Conservation (phyloP, 208 protist genomes). For the Wallacemonas rigidus region DNA sequence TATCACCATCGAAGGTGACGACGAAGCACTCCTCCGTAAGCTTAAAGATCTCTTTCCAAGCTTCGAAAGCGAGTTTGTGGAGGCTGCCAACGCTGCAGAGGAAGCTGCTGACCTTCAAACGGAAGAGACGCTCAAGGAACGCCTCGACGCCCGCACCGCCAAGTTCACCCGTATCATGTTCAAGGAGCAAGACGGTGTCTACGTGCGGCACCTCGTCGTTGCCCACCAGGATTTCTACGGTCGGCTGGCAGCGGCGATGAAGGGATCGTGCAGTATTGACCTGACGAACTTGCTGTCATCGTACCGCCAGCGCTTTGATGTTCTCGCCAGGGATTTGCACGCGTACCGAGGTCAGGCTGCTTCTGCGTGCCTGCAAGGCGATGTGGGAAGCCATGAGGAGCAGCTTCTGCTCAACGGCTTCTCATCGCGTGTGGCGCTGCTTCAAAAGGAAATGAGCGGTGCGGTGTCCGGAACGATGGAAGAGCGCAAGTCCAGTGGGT, state of each 20-base stretch:
- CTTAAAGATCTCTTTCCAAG: constrained; percentile 93
- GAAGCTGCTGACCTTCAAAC: constrained; percentile 28
- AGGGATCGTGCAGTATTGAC: constrained; percentile 26
- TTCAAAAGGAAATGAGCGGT: constrained; percentile 27
- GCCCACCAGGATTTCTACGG: constrained; percentile 75
- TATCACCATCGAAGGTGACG: constrained; percentile 89
- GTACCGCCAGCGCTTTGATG: constrained; percentile 74
- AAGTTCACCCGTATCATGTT: constrained; percentile 79
- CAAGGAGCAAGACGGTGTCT: constrained; percentile 65
- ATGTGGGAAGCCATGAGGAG: constrained; percentile 34
- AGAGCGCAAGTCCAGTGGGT: constrained; percentile 53
- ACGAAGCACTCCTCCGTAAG: constrained; percentile 87
- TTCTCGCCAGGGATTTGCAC: constrained; percentile 57
- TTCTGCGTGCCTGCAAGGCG: constrained; percentile 12
- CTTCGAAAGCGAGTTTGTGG: constrained; percentile 91
- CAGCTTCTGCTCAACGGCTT: constrained; percentile 81
- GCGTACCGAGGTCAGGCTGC: constrained; percentile 14
- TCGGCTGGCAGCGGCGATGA: constrained; percentile 38
- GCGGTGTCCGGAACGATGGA: constrained; percentile 36
- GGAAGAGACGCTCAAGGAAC: constrained; percentile 27
- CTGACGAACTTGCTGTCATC: constrained; percentile 28
- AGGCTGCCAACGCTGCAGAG: constrained; percentile 25
- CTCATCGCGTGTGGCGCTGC: constrained; percentile 50
- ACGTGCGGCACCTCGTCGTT: constrained; percentile 68
- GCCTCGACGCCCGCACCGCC: constrained; percentile 43